Evolutionary conservation across 495 filamentous ascomycete genomes (phyloP), one percentile per base, ranked within the genome.

Genomic region (Podospora comata): DNA sequence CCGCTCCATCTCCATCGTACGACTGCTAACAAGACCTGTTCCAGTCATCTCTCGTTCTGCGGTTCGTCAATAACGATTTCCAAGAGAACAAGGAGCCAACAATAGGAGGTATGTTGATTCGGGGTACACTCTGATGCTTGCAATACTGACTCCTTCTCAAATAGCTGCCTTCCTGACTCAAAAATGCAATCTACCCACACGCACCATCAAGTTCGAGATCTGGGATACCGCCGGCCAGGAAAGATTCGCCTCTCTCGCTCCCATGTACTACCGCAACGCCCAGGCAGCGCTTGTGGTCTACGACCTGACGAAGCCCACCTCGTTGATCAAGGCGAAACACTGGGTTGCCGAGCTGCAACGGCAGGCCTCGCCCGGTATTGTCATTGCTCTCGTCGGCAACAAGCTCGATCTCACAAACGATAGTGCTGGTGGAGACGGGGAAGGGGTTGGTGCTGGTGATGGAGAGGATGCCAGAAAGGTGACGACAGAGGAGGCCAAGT

Each of bases 1-100:
- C 4, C n/a, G 5, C 20, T 13, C 6, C 11, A 34, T 57, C 65
- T 67, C 34, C 62, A 28, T 39, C 18, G 28, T 30, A 20, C 18
- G 65, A 61, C 66, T 65, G 69, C 77, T 79, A 67, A 77, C 65
- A 13, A 23, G 28, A 19, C 26, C 56, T 70, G 54, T 39, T 54
- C 56, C 70, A 99, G 95, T 98, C 96, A 54, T 99, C 95, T 55
- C 90, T 99, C 62, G 95, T 99, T 65, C 87, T 99, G 72, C 92
- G 95, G 74, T 99, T 99, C 78, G 95, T 99, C 76, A 99, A 98
- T 86, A 94, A 99, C 82, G 95, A 98, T 82, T 99, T 98, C 75
- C 95, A 99, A 84, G 96, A 98, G 81, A 99, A 99, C 79, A 99
- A 99, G 84, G 95, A 99, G 77, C 95, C 95, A 58, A 99, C 95